Evolutionary conservation across 106 monocot species (phyloP), one percentile per base, ranked within the genome.

Genomic region (Alisma plantagoaquatica): DNA sequence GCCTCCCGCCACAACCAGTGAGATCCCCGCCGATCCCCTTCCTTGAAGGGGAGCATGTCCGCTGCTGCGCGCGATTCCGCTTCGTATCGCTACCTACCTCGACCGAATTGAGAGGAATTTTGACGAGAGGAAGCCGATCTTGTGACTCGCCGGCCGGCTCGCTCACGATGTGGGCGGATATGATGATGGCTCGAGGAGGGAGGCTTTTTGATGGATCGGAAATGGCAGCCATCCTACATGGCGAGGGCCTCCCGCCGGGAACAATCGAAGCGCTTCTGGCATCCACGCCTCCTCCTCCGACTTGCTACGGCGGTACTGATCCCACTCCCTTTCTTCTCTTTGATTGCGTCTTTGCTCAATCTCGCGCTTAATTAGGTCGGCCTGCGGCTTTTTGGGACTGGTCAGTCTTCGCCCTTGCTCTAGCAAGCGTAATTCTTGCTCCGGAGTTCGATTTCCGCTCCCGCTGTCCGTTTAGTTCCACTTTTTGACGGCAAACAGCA

Each of bases 1-100:
- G 78, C 79, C 65, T 84, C 79, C 57, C 72, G 75, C 43, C 84
- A 84, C 53, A 79, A 79, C 69, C 53, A 62, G 23, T 70, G 55
- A 58, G 45, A 7, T n/a, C n/a, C n/a, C n/a, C 31, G 58, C 29
- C 16, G 3, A 5, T 9, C 2, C 19, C 14, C 1, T 28, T 62
- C 22, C 15, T 29, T 24, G 0, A 2, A 31, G n/a, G 17, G 32
- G 29, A 23, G 1, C 29, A 47, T 64, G 30, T 19, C 19, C 20
- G 19, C 30, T 54, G 3, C n/a, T n/a, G n/a, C n/a, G n/a, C n/a
- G n/a, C n/a, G n/a, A n/a, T n/a, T n/a, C n/a, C n/a, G n/a, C n/a
- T n/a, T n/a, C n/a, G n/a, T n/a, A n/a, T n/a, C n/a, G n/a, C n/a
- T 23, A 15, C 41, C 21, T 23, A n/a, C 38, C 41, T 26, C 25